Evolutionary conservation across 1,284 basidiomycete genomes (phyloP), one percentile per base, ranked within the genome.

Genomic region (Binderoboletus segoi): DNA sequence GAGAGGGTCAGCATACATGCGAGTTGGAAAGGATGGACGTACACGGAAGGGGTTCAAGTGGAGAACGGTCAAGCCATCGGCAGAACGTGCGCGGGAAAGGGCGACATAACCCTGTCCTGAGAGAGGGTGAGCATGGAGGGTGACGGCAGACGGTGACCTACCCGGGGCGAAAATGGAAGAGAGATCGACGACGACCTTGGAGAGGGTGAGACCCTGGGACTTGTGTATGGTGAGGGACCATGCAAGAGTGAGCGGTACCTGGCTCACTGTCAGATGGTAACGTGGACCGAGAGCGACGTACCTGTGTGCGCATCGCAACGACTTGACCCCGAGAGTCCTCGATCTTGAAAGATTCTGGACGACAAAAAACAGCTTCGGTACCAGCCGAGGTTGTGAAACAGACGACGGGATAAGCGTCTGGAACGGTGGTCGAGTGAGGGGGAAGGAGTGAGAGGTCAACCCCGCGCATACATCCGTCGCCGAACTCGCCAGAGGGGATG

Each of bases 221-320:
- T 51, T 51, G 50, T 51, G 50, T 2, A 51, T 51, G 2, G 32
- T 51, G 16, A 51, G 10, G 6, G 50, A 32, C 50, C 50, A 51
- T 8, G 41, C 10, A 2, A 51, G 23, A 8, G 12, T 15, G 3
- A 51, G 21, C 1, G 49, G 48, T 7, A 49, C 24, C 48, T 44
- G n/a, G 20, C 16, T 32, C 30, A n/a, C 5, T 30, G 28, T 30
- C 28, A 8, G 33, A 35, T 16, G 4, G 13, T 8, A 16, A 35
- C 13, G 33, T 4, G 13, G 7, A 16, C 33, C 13, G 13, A 15
- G 13, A 15, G 33, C 4, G 33, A 35, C 7, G 11, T 4, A 46
- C 41, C 48, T 55, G 54, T 2, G 2, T 41, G 8, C 35, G 35
- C 4, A 24, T 24, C 1, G 54, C 54, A 33, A 55, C 37, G 4